Evolutionary conservation across 352 stramenopile genomes (phyloP).

Genomic region (Phytopythium helicoides): DNA sequence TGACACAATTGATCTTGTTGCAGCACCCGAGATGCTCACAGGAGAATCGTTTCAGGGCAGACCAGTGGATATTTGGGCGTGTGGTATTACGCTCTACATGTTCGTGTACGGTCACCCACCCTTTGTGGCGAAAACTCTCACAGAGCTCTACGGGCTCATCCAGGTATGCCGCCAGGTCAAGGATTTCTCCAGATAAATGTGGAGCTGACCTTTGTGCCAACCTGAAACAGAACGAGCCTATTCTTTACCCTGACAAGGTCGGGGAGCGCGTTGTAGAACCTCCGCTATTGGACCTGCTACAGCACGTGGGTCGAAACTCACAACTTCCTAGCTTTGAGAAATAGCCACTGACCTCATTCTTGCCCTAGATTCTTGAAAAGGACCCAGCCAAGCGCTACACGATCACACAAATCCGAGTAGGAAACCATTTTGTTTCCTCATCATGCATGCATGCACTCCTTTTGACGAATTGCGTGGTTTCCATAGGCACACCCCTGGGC

Average conservation of each 20-base stretch:
- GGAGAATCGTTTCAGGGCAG: slow-evolving; percentile 74
- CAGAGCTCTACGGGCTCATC: slow-evolving; percentile 93
- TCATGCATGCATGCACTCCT: background rate
- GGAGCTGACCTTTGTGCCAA: too few relatives aligned
- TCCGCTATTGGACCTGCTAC: slow-evolving; percentile 59
- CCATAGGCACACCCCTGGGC: slow-evolving; percentile 60
- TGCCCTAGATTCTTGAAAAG: slow-evolving; percentile 70
- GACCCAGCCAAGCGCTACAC: slow-evolving; percentile 56
- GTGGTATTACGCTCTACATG: slow-evolving; percentile 95
- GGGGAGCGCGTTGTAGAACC: slow-evolving; percentile 51
- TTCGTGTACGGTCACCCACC: slow-evolving; percentile 94
- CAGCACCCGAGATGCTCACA: slow-evolving; percentile 79
- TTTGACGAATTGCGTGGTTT: background rate
- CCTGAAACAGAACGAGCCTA: slow-evolving; percentile 51
- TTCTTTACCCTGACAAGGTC: slow-evolving; percentile 41
- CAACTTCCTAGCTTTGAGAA: too few relatives aligned
- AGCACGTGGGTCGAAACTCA: slow-evolving; percentile 34
- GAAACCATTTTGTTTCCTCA: slow-evolving; percentile 2
- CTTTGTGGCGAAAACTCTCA: slow-evolving; percentile 89
- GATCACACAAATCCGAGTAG: slow-evolving; percentile 68
- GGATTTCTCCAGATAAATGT: too few relatives aligned
- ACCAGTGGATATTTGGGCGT: slow-evolving; percentile 94
- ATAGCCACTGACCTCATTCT: too few relatives aligned
- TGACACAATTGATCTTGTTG: slow-evolving; percentile 1
- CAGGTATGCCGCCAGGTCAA: slow-evolving; percentile 27